Conservation (phyloP, 2,329 filamentous ascomycete genomes). For the Bimuria novae-zelandiae region DNA sequence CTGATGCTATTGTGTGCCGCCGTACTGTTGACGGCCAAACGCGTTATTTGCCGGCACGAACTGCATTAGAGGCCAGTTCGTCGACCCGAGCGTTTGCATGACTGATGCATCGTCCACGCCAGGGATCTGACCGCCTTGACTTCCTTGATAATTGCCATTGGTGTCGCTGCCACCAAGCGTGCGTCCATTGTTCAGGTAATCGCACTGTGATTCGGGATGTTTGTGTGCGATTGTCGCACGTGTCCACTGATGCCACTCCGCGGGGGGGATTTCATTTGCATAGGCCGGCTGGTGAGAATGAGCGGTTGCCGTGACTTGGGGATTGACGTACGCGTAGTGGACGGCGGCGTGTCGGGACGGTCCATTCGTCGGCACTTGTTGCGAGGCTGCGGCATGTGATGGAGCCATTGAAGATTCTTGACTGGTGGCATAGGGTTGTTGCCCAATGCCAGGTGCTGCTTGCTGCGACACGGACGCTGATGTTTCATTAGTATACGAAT, state of each 20-base stretch:
- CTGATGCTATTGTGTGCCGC: not conserved
- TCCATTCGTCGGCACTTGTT: slow-evolving; percentile 30
- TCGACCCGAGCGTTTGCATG: slow-evolving; percentile 25
- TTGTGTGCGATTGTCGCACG: slow-evolving; percentile 39
- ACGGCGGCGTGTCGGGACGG: slow-evolving; percentile 25
- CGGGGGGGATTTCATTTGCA: slow-evolving; percentile 30
- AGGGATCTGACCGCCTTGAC: slow-evolving; percentile 19
- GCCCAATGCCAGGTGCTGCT: slow-evolving; percentile 27
- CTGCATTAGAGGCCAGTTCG: slow-evolving; percentile 36
- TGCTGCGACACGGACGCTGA: slow-evolving; percentile 29
- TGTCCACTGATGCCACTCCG: slow-evolving; percentile 44
- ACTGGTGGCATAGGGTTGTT: slow-evolving; percentile 30
- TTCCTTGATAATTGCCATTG: slow-evolving; percentile 18
- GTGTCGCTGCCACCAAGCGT: slow-evolving; percentile 40
- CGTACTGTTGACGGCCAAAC: slow-evolving; percentile 20
- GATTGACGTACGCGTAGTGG: slow-evolving; percentile 27
- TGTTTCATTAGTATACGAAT: slow-evolving; percentile 33
- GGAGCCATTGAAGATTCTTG: slow-evolving; percentile 35
- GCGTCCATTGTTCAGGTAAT: slow-evolving; percentile 48
- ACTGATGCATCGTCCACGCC: slow-evolving; percentile 31
- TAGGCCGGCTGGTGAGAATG: slow-evolving; percentile 26
- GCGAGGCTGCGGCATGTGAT: slow-evolving; percentile 37
- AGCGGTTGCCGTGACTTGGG: slow-evolving; percentile 21
- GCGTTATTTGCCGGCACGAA: slow-evolving; percentile 31
- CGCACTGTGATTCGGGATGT: slow-evolving; percentile 29